Base-by-base conservation (phyloP, 768 basidiomycete genomes). In the Obba rivulosa region DNA sequence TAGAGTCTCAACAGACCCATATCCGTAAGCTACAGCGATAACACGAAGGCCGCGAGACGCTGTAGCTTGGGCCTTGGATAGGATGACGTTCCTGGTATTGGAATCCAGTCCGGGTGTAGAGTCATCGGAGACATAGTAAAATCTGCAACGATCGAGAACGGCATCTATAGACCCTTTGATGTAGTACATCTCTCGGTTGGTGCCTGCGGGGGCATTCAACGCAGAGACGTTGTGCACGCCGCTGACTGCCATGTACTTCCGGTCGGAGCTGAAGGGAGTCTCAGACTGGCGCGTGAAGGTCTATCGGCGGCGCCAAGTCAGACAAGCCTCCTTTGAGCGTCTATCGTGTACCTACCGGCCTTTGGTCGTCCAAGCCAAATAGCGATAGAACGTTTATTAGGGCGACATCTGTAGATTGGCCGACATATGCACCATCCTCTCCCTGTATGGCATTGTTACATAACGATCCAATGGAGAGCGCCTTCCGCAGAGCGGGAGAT, bases 391-490 rank as follows among this genome's bases (percentile, higher is more conserved):
- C 80, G 56, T 94, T 92, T 35, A 96, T 69, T 38, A 97, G 64
- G 2, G 95, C 94, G 2, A 96, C 92, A 59, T 98, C 94, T 0
- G 94, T 97, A 7, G 89, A 82, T 63, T 95, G 94, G 2, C 94
- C 94, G 9, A 90, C 81, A 55, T 76, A 85, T 4, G 74, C 66
- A 7, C 89, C 87, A 24, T 85, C 79, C 48, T 87, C 85, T 53
- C 84, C 83, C 50, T 74, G 68, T 8, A 69, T 64, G 0, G 92
- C 87, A 63, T 93, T 93, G 63, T 97, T 98, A 64, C 94, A 98
- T 31, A 97, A 57, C 4, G 83, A 83, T 3, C 94, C 94, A 41
- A 95, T 80, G 43, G 91, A 81, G 31, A 94, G 67, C 3, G 86
- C 77, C 63, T 85, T 88, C 52, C 71, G 72, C 39, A 94, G 68